phyloP scores from a whole-genome alignment of 768 basidiomycete species.

The Grammothele lineata region DNA sequence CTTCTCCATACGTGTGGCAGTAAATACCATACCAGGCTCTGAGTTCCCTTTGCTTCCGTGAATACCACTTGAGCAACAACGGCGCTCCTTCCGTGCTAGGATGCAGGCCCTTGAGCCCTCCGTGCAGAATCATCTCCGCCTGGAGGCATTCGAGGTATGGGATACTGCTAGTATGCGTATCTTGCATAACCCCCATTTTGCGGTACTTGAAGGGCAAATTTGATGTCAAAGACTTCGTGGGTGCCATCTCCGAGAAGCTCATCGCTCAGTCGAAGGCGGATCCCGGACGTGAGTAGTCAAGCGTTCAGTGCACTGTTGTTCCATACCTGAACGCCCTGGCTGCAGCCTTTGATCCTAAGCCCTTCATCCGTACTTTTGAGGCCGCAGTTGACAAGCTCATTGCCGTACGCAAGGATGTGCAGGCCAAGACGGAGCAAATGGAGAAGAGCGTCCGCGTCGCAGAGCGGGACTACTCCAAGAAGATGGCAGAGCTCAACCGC shows the following conservation, averaged over 20 bases:
- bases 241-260: constrained; percentile 79
- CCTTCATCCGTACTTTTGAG: constrained; percentile 91
- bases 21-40: too few species aligned
- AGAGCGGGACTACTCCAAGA: constrained; percentile 91
- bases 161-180: too few species aligned
- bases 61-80: too few species aligned
- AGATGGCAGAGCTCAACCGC: constrained; percentile 87
- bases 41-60: too few species aligned
- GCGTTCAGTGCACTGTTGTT: not conserved
- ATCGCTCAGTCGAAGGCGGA: constrained; percentile 81
- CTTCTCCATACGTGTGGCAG: too few species aligned
- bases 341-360: constrained; percentile 89
- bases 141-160: constrained; percentile 37
- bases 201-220: constrained; percentile 68
- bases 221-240: constrained; percentile 87
- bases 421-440: constrained; percentile 84
- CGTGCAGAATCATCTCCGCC: constrained; percentile 36
- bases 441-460: constrained; percentile 87
- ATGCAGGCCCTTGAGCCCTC: constrained; percentile 41
- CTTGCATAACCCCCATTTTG: too few species aligned
- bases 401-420: constrained; percentile 83
- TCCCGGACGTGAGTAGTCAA: constrained; percentile 66
- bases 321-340: constrained; percentile 3
- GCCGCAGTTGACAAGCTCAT: constrained; percentile 86
- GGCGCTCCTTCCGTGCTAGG: too few species aligned